Percentiles rank a stretch among this genome's conserved stretches.
Conservation (phyloP, 345 rosid genomes). For the Gossypium sturtianum region DNA sequence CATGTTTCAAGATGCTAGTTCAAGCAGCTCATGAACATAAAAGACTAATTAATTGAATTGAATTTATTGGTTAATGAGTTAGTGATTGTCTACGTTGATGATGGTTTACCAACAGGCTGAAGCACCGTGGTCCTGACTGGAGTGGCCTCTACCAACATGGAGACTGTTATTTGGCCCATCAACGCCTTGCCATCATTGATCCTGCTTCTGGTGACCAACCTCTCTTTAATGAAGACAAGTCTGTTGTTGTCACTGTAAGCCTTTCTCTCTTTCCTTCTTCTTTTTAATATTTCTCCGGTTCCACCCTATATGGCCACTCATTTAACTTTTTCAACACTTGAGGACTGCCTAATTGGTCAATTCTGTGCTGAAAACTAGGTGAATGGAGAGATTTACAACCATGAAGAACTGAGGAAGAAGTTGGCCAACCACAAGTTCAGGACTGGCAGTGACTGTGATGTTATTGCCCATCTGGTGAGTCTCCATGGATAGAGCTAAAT, state of each 20-base stretch:
- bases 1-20: not conserved
- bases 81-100: not conserved
- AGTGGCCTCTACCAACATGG: constrained; percentile 82
- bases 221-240: constrained; percentile 75
- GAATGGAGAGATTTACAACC: constrained; percentile 96
- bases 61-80: not conserved
- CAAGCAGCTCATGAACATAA: not conserved
- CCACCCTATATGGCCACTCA: not conserved
- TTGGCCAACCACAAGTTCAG: constrained; percentile 67
- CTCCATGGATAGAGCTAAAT: not conserved
- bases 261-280: not conserved
- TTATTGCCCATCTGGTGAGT: constrained; percentile 79
- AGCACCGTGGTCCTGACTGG: constrained; percentile 99
- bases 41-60: not conserved
- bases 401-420: constrained; percentile 61
- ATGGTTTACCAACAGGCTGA: constrained; percentile 41
- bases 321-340: not conserved
- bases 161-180: constrained; percentile 73
- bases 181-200: constrained; percentile 82
- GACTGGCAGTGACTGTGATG: constrained; percentile 95
- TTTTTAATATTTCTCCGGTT: not conserved
- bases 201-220: constrained; percentile 98
- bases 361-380: constrained; percentile 36
- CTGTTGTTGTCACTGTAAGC: constrained; percentile 72
- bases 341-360: not conserved